Evolutionary conservation across 352 stramenopile species (phyloP).

Genomic region (Phytophthora parvispora): DNA sequence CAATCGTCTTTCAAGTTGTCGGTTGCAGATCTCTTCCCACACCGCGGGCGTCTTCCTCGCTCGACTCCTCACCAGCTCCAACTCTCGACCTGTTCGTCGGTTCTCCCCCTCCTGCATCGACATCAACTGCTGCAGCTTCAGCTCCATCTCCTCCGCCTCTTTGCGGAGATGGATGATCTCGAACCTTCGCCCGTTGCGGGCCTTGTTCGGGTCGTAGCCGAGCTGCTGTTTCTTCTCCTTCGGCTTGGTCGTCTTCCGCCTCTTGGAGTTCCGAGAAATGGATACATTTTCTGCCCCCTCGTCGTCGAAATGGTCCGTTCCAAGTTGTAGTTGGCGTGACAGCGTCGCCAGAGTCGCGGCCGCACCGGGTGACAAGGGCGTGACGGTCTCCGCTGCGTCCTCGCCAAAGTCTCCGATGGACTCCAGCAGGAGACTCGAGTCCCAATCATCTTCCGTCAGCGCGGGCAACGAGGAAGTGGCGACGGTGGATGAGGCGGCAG

Average conservation of each 20-base stretch:
- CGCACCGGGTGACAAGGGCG: too few relatives aligned
- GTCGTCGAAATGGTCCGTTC: too few relatives aligned
- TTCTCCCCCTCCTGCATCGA: conserved; percentile 12
- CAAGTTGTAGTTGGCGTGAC: too few relatives aligned
- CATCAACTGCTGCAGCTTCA: conserved; percentile 35
- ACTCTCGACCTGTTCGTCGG: too few relatives aligned
- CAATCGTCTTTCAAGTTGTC: conserved; percentile 31
- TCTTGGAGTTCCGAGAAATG: neutral
- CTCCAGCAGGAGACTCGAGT: too few relatives aligned
- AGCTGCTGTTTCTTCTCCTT: conserved; percentile 43
- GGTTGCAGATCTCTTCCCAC: conserved; percentile 44
- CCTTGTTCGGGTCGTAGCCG: conserved; percentile 46
- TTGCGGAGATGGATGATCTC: conserved; percentile 45
- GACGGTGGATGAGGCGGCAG: neutral
- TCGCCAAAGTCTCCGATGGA: too few relatives aligned
- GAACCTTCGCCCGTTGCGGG: conserved; percentile 41
- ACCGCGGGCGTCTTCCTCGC: conserved; percentile 22
- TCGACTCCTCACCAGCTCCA: too few relatives aligned
- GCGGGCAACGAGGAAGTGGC: neutral
- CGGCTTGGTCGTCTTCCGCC: too few relatives aligned
- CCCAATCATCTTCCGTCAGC: too few relatives aligned
- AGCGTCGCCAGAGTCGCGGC: too few relatives aligned
- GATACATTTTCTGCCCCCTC: too few relatives aligned
- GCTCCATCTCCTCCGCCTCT: conserved; percentile 40
- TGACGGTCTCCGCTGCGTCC: too few relatives aligned